These are phyloP conservation scores for Agrostemma githago DNA, from an alignment of 148 eudicot genomes.

Conservation along the genomic window DNA sequence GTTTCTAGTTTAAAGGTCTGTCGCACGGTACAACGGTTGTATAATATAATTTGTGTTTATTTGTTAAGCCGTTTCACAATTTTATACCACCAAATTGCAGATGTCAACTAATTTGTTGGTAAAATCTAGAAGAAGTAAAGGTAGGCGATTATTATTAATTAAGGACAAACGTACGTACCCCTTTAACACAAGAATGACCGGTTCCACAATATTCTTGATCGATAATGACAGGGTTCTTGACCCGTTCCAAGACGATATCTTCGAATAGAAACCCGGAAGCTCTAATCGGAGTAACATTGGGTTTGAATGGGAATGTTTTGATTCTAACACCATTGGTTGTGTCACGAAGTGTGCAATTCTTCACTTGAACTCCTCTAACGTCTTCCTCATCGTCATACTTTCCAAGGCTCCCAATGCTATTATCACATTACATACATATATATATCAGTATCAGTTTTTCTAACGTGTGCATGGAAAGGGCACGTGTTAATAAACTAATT, in stretches of 20 bases:
- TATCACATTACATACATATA: not conserved
- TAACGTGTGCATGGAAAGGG: too few relatives aligned
- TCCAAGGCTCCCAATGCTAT: slow-evolving; percentile 78
- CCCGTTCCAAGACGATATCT: slow-evolving; percentile 29
- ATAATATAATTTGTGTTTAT: too few relatives aligned
- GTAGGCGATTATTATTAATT: not conserved
- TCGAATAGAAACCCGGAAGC: slow-evolving; percentile 31
- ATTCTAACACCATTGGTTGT: slow-evolving; percentile 40
- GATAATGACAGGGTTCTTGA: slow-evolving; percentile 35
- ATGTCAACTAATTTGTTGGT: too few relatives aligned
- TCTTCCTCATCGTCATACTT: slow-evolving; percentile 49
- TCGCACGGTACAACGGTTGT: too few relatives aligned
- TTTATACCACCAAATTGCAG: too few relatives aligned
- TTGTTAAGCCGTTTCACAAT: too few relatives aligned
- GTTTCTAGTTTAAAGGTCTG: too few relatives aligned
- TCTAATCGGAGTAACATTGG: slow-evolving; percentile 25
- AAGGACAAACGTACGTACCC: slow-evolving; percentile 11
- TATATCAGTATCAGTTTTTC: not conserved
- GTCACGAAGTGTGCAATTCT: slow-evolving; percentile 39
- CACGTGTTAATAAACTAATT: too few relatives aligned
- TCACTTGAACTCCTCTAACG: slow-evolving; percentile 55
- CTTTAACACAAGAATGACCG: slow-evolving; percentile 21
- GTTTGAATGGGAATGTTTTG: slow-evolving; percentile 33
- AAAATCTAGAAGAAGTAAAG: too few relatives aligned
- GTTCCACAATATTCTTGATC: slow-evolving; percentile 40